Percentiles rank a stretch among this genome's conserved stretches.
phyloP scores from a whole-genome alignment of 257 asterid genomes.

The Dorcoceras hygrometricum region DNA sequence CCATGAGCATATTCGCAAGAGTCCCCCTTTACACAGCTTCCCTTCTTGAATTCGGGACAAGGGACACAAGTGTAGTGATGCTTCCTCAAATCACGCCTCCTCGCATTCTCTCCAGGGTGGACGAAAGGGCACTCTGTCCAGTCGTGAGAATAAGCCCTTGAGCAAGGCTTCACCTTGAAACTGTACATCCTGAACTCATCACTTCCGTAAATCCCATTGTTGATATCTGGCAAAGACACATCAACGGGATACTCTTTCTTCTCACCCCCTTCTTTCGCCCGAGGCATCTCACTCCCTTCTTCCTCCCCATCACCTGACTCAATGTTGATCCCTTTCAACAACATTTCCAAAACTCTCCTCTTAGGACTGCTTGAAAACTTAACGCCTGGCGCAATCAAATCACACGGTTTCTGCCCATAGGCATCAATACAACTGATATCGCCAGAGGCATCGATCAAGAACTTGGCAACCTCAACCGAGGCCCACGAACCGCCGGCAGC shows the following conservation, averaged over 20 bases:
- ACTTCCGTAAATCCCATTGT: slow-evolving; percentile 39
- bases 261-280: slow-evolving; percentile 36
- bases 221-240: slow-evolving; percentile 47
- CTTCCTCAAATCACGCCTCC: slow-evolving; percentile 66
- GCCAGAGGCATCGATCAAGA: slow-evolving; percentile 51
- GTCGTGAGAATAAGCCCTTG: slow-evolving; percentile 55
- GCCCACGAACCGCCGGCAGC: slow-evolving; percentile 66
- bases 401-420: slow-evolving; percentile 60
- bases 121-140: slow-evolving; percentile 60
- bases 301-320: slow-evolving; percentile 30
- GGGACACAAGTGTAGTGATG: slow-evolving; percentile 73
- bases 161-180: slow-evolving; percentile 56
- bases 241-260: slow-evolving; percentile 75
- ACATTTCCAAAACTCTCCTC: slow-evolving; percentile 51
- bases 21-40: slow-evolving; percentile 63
- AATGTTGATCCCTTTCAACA: slow-evolving; percentile 46
- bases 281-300: slow-evolving; percentile 24
- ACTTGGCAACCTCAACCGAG: slow-evolving; percentile 47
- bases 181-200: slow-evolving; percentile 57
- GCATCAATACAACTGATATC: slow-evolving; percentile 52
- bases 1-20: slow-evolving; percentile 88
- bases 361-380: slow-evolving; percentile 34
- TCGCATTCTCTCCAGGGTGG: slow-evolving; percentile 57
- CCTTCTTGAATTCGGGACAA: slow-evolving; percentile 93
- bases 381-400: slow-evolving; percentile 45